Conservation (phyloP, 176 grass and related monocot species). For the Ensete glaucum region DNA sequence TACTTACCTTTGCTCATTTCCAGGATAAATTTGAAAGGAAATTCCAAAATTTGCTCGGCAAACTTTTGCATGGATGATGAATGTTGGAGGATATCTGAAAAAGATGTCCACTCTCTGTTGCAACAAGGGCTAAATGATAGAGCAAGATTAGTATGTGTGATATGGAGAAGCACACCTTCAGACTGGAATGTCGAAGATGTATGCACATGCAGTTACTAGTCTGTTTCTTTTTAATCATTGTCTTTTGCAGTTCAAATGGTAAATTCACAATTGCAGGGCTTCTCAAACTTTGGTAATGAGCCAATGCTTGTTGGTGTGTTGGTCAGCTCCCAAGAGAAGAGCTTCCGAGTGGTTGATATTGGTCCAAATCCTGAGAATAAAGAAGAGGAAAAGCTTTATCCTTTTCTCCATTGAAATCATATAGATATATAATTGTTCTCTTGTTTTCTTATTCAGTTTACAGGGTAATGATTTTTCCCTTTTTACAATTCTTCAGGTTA, state of each 20-base stretch:
- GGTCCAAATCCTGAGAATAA: slow-evolving; percentile 77
- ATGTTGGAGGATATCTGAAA: slow-evolving; percentile 70
- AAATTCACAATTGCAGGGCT: slow-evolving; percentile 45
- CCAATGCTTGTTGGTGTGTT: slow-evolving; percentile 55
- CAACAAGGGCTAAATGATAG: slow-evolving; percentile 79
- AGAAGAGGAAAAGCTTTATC: slow-evolving; percentile 42
- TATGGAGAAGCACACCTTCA: slow-evolving; percentile 82
- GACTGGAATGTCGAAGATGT: slow-evolving; percentile 89
- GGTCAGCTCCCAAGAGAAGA: slow-evolving; percentile 57
- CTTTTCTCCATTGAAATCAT: background rate
- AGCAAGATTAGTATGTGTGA: slow-evolving; percentile 66
- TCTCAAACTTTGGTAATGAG: slow-evolving; percentile 67
- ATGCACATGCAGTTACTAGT: slow-evolving; percentile 18
- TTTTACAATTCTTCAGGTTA: slow-evolving; percentile 27
- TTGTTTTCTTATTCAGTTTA: slow-evolving; percentile 22
- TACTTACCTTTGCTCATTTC: slow-evolving; percentile 19
- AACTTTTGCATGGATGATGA: slow-evolving; percentile 76
- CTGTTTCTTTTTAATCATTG: background rate
- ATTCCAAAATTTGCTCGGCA: slow-evolving; percentile 38
- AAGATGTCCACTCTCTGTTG: slow-evolving; percentile 53
- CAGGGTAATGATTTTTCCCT: slow-evolving; percentile 4
- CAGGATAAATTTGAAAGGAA: slow-evolving; percentile 86
- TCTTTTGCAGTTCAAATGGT: background rate
- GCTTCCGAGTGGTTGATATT: slow-evolving; percentile 72
- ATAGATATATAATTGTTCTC: background rate